Base-by-base conservation (phyloP, 768 basidiomycete genomes). In the Tulasnella sp. region DNA sequence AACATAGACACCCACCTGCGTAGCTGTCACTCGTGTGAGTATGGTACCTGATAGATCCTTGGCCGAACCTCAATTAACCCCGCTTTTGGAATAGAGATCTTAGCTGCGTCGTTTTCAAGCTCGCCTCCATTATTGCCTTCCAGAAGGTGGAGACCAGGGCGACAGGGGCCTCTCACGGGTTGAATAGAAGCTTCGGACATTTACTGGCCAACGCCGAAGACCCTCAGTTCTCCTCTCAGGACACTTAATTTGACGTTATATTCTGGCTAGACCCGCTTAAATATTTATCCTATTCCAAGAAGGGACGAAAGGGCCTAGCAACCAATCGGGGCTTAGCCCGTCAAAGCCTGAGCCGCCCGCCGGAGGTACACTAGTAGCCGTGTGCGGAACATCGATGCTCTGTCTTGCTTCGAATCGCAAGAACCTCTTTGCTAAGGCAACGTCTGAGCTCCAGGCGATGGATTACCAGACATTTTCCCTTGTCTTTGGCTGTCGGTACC, bases 111-210 rank as follows among this genome's bases (percentile, higher is more conserved):
- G n/a, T 7, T 61, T 61, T 61, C n/a, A 15, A n/a, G n/a, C 61
- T 35, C 13, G 32, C 32, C 29, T 67, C 3, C 61, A 23, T 67
- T 5, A 32, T 35, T 67, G 9, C 23, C 61, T 67, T 67, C 61
- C 35, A 13, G 61, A 67, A 67, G 61, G 61, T 67, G 61, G 61
- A 32, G 61, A 32, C n/a, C 15, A 67, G 29, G 61, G 61, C 23
- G 26, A 29, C 7, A 67, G 61, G 32, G 5, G 5, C 51, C 61
- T 67, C 61, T 35, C 61, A 67, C 61, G 61, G 61, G 61, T 67
- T 67, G 32, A 35, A 67, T 67, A 35, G 61, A 67, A 67, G 61
- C 61, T 35, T 67, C 61, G 61, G 61, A 67, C 61, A 67, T 67
- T 67, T 26, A 67, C 61, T 23, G 0, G 61, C 26, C 61, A 67